phyloP scores from a whole-genome alignment of 306 rosid genomes.

The Prosopis cineraria region DNA sequence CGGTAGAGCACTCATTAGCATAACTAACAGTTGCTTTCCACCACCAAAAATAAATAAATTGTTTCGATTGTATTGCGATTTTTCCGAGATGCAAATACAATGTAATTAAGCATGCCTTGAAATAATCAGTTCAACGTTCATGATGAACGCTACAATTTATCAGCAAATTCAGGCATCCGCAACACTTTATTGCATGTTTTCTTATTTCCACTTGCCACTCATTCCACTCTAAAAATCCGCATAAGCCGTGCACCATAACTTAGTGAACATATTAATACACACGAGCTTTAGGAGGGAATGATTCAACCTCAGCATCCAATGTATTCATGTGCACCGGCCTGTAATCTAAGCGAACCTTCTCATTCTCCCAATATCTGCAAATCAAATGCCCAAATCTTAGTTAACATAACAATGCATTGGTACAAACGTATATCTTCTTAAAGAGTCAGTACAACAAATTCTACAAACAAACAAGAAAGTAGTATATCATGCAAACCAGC shows the following conservation, averaged over 20 bases:
- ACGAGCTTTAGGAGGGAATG: conserved; percentile 98
- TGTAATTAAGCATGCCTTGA: conserved; percentile 33
- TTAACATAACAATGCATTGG: background rate
- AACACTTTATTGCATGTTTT: conserved; percentile 39
- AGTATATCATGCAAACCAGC: background rate
- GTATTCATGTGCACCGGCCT: conserved; percentile 95
- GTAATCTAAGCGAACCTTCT: conserved; percentile 78
- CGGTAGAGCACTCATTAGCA: background rate
- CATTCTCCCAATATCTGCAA: conserved; percentile 86
- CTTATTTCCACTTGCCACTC: conserved; percentile 31
- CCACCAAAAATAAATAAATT: background rate
- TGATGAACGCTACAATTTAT: conserved; percentile 45
- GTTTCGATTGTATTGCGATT: background rate
- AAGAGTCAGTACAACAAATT: background rate
- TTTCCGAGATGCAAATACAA: conserved; percentile 41
- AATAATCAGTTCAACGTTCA: conserved; percentile 37
- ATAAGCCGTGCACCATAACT: conserved; percentile 18
- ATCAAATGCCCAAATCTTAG: conserved; percentile 31
- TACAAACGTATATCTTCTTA: background rate
- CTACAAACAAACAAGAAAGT: background rate
- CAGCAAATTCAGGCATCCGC: conserved; percentile 35
- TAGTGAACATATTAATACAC: conserved; percentile 56
- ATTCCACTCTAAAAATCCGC: conserved; percentile 27
- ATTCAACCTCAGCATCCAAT: conserved; percentile 80
- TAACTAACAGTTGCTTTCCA: background rate